Conservation (phyloP, 2,329 filamentous ascomycete genomes). For the Thelonectria olida region DNA sequence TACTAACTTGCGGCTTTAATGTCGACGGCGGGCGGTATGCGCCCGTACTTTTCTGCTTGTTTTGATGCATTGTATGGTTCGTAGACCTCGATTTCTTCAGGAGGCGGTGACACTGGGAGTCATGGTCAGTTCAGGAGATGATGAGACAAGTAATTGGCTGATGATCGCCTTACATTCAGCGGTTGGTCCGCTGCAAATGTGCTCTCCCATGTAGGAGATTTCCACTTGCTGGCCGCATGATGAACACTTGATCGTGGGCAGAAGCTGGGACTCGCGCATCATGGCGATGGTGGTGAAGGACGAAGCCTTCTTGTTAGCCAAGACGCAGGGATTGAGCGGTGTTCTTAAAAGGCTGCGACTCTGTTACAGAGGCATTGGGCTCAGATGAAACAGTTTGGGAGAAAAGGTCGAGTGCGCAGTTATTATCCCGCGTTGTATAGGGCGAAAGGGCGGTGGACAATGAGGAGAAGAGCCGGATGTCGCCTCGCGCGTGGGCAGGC, state of each 20-base stretch:
- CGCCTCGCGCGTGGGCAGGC: conserved; percentile 12
- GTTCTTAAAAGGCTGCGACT: conserved; percentile 9
- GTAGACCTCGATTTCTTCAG: conserved; percentile 43
- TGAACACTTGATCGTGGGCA: conserved; percentile 90
- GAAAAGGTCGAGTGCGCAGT: conserved; percentile 6
- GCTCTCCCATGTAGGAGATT: conserved; percentile 87
- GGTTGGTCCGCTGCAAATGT: conserved; percentile 70
- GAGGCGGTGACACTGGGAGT: conserved; percentile 52
- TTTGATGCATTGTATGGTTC: conserved; percentile 38
- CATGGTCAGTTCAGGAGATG: conserved; percentile 13
- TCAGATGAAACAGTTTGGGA: conserved; percentile 12
- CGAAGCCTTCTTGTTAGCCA: too few species aligned
- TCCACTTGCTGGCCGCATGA: conserved; percentile 80
- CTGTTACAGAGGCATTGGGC: conserved; percentile 20
- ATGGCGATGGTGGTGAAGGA: conserved; percentile 56
- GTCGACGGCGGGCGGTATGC: conserved; percentile 59
- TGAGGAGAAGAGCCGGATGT: conserved; percentile 11
- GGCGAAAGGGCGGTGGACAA: conserved; percentile 2
- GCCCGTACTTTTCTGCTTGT: conserved; percentile 48
- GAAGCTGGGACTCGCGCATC: conserved; percentile 71
- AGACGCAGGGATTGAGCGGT: conserved; percentile 12
- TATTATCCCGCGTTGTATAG: neutral
- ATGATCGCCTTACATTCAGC: conserved; percentile 54
- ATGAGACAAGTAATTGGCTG: conserved; percentile 1
- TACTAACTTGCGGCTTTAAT: conserved; percentile 62